phyloP scores from a whole-genome alignment of 2,329 filamentous ascomycete genomes.

The Pseudogymnoascus sp. region DNA sequence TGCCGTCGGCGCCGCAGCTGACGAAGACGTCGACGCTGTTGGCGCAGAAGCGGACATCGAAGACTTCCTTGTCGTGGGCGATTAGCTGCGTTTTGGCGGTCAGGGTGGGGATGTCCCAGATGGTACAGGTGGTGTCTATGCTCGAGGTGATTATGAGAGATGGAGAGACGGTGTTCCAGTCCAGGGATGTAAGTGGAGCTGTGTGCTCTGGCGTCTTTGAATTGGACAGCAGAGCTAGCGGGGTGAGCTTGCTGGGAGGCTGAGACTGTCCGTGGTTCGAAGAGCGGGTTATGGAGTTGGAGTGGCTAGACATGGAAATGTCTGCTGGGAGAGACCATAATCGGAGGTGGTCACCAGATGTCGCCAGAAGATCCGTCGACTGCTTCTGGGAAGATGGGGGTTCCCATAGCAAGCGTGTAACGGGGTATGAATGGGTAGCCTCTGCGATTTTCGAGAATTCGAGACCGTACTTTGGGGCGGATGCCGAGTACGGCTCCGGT shows the following conservation, averaged over 20 bases:
- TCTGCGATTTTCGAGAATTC: slow-evolving; percentile 93
- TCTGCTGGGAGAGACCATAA: slow-evolving; percentile 85
- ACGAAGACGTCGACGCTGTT: slow-evolving; percentile 99
- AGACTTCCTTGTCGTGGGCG: slow-evolving; percentile 97
- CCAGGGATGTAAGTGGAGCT: slow-evolving; percentile 86
- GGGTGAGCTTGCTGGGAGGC: slow-evolving; percentile 72
- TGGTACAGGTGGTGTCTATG: slow-evolving; percentile 98
- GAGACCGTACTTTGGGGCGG: slow-evolving; percentile 64
- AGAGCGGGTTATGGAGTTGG: slow-evolving; percentile 62
- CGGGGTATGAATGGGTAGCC: slow-evolving; percentile 94
- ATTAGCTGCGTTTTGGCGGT: slow-evolving; percentile 98
- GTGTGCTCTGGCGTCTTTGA: slow-evolving; percentile 98
- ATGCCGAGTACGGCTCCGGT: slow-evolving; percentile 59
- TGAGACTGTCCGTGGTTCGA: slow-evolving; percentile 50
- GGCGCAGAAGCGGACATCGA: slow-evolving; percentile 95
- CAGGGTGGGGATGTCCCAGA: slow-evolving; percentile 97
- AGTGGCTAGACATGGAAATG: slow-evolving; percentile 41
- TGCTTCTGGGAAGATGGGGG: slow-evolving; percentile 91
- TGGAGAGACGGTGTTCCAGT: slow-evolving; percentile 96
- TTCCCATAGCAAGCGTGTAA: slow-evolving; percentile 92
- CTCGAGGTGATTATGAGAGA: slow-evolving; percentile 97
- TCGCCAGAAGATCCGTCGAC: slow-evolving; percentile 88
- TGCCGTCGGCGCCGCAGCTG: slow-evolving; percentile 93
- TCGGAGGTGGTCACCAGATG: slow-evolving; percentile 86
- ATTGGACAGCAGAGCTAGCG: slow-evolving; percentile 86